Percentiles rank a stretch among this genome's conserved stretches.
Conservation (phyloP, 2,329 filamentous ascomycete genomes). For the Cucurbitaria berberidis region DNA sequence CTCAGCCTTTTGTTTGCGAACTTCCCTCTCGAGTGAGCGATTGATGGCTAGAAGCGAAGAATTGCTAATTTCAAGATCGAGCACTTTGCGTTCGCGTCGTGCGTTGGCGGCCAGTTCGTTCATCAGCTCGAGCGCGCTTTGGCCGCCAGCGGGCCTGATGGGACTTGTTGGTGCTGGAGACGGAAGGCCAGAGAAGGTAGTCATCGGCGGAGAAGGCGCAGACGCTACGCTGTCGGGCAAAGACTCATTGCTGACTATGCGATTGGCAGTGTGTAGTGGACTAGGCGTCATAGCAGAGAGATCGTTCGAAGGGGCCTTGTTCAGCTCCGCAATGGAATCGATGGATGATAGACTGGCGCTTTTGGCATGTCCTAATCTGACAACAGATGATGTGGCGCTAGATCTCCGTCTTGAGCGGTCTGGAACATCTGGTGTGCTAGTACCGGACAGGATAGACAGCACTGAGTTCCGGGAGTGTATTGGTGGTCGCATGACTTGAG, state of each 20-base stretch:
- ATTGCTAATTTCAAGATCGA: constrained; percentile 96
- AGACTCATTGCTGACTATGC: constrained; percentile 33
- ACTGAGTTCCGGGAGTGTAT: constrained; percentile 39
- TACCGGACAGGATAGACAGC: constrained; percentile 40
- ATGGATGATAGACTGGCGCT: constrained; percentile 55
- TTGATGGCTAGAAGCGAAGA: constrained; percentile 95
- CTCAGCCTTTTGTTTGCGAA: constrained; percentile 89
- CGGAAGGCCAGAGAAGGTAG: constrained; percentile 30
- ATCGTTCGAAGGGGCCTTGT: constrained; percentile 37
- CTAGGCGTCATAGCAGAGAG: constrained; percentile 29
- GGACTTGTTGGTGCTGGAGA: constrained; percentile 59
- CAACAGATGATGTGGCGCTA: constrained; percentile 38
- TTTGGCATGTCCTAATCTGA: constrained; percentile 44
- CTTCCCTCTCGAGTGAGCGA: constrained; percentile 84
- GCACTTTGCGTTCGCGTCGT: constrained; percentile 88
- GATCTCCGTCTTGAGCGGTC: constrained; percentile 40
- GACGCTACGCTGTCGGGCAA: constrained; percentile 35
- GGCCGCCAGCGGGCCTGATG: constrained; percentile 59
- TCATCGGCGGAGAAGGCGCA: constrained; percentile 29
- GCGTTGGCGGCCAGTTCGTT: constrained; percentile 87
- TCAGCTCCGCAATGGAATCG: constrained; percentile 48
- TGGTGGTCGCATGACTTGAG: constrained; percentile 54
- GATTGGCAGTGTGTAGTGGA: constrained; percentile 45
- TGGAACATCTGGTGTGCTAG: constrained; percentile 28
- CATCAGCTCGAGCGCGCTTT: constrained; percentile 62